Evolutionary conservation across 108 stramenopile genomes (phyloP).

Genomic region (Discostella stelligeroides): DNA sequence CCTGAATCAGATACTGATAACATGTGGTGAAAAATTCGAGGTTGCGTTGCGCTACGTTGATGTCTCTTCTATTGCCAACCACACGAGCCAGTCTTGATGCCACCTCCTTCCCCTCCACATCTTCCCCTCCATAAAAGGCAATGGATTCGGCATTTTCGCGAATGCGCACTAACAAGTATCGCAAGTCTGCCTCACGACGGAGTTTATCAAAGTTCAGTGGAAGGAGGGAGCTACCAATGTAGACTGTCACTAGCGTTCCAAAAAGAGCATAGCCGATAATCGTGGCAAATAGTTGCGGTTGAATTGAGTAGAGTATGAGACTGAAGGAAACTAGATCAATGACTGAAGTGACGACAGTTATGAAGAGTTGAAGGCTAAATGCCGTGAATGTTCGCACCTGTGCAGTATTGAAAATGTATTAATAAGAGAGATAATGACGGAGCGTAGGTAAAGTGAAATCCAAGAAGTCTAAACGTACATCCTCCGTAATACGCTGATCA

Average conservation of each 20-base stretch:
- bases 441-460: no score
- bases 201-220: conserved; percentile 85
- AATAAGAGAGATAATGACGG: no score
- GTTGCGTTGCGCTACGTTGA: conserved; percentile 82
- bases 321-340: conserved; percentile 93
- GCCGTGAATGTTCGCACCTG: conserved; percentile 90
- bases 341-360: conserved; percentile 82
- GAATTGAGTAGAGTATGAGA: conserved; percentile 87
- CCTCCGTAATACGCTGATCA: conserved; percentile 95
- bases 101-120: conserved; percentile 75
- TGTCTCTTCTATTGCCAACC: conserved; percentile 72
- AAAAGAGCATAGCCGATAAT: conserved; percentile 83
- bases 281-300: conserved; percentile 88
- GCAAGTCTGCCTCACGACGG: conserved; percentile 88
- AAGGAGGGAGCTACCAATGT: conserved; percentile 74
- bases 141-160: conserved; percentile 97
- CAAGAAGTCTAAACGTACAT: no score
- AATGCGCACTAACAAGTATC: conserved; percentile 83
- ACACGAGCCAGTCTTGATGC: conserved; percentile 65
- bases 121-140: conserved; percentile 94
- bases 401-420: no score
- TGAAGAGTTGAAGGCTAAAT: conserved; percentile 84
- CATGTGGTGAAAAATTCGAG: conserved; percentile 92
- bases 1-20: conserved; percentile 87
- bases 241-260: conserved; percentile 74